A percentile compares a stretch with the other conserved stretches of the same genome.
These are phyloP conservation scores for Pestalotiopsis fici DNA, from an alignment of 2,329 filamentous ascomycete genomes.

Conservation along the genomic window DNA sequence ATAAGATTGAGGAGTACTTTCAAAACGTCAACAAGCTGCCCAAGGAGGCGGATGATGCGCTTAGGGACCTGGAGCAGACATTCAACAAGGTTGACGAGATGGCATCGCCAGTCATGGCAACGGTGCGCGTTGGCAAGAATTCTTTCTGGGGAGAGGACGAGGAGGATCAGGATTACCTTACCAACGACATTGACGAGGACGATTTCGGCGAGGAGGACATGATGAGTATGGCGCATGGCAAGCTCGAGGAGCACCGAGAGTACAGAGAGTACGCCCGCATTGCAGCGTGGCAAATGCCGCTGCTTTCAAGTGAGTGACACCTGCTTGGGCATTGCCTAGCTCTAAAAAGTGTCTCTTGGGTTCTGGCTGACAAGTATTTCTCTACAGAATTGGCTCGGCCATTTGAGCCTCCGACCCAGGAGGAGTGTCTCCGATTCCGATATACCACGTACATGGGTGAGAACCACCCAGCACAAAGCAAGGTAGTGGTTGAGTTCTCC, in stretches of 20 bases:
- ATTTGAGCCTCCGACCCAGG: conserved; percentile 68
- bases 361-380: conserved; percentile 14
- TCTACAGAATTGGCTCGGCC: conserved; percentile 76
- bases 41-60: conserved; percentile 22
- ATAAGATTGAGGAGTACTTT: not conserved
- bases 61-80: conserved; percentile 27
- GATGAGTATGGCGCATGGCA: conserved; percentile 77
- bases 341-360: not conserved
- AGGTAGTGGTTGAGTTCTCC: conserved; percentile 91
- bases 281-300: conserved; percentile 93
- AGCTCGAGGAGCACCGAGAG: conserved; percentile 87
- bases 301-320: conserved; percentile 73
- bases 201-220: conserved; percentile 83
- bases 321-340: not conserved
- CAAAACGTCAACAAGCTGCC: not conserved
- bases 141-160: conserved; percentile 29
- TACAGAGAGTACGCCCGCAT: conserved; percentile 85
- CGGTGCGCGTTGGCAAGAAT: not conserved
- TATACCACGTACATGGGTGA: conserved; percentile 98
- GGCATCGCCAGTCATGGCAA: conserved; percentile 28
- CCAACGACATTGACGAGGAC: conserved; percentile 35
- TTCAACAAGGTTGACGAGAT: conserved; percentile 32
- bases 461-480: conserved; percentile 84
- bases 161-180: conserved; percentile 25
- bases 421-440: conserved; percentile 83